Percentiles rank a stretch among this genome's conserved stretches.
phyloP scores from a whole-genome alignment of 306 rosid genomes.

The Fragaria vesca region DNA sequence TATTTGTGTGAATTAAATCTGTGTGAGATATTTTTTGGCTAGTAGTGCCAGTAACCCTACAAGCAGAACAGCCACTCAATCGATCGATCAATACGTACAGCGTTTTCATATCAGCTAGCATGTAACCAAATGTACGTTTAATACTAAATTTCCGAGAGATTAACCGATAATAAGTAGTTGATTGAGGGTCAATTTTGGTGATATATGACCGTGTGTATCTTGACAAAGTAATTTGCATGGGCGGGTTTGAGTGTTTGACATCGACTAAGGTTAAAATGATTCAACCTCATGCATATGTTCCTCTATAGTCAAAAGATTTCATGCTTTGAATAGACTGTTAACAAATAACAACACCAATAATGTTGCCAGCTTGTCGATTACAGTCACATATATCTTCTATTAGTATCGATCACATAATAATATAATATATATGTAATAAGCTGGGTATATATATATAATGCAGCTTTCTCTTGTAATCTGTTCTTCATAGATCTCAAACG shows the following conservation, averaged over 20 bases:
- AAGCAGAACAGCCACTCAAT: too few relatives aligned
- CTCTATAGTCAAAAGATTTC: neutral
- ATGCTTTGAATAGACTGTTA: neutral
- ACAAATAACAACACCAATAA: slow-evolving; percentile 12
- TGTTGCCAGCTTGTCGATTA: neutral
- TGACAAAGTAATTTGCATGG: neutral
- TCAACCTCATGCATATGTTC: neutral
- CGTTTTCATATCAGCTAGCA: neutral
- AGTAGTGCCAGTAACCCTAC: too few relatives aligned
- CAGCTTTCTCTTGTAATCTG: neutral
- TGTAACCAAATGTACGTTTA: neutral
- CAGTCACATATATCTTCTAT: neutral
- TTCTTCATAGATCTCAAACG: neutral
- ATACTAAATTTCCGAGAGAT: neutral
- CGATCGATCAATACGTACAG: neutral
- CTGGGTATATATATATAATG: neutral
- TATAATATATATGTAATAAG: neutral
- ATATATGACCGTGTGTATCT: neutral
- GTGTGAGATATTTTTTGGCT: too few relatives aligned
- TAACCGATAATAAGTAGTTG: neutral
- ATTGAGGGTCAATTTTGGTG: neutral
- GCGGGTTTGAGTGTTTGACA: neutral
- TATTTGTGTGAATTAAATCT: too few relatives aligned
- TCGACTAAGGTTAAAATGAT: neutral
- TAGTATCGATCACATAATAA: too few relatives aligned